These are phyloP conservation scores for Eucalyptus tenuipes DNA, from an alignment of 345 rosid species.

Conservation along the genomic window DNA sequence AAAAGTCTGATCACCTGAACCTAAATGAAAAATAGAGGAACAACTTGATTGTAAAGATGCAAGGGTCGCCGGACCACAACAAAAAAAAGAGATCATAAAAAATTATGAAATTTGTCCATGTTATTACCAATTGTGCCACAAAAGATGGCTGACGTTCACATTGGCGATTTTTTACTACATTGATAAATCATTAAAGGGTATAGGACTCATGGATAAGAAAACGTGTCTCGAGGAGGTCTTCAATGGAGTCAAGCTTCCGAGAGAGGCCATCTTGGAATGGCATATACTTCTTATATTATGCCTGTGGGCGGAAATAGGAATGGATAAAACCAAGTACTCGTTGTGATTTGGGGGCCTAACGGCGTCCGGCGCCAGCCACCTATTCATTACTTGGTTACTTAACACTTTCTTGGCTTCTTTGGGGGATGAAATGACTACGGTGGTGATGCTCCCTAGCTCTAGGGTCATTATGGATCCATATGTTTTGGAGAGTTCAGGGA, in stretches of 20 bases:
- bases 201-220: not conserved
- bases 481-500: not conserved
- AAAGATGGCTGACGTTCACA: accelerated
- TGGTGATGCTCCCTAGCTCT: not conserved
- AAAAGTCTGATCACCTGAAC: not conserved
- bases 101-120: too few relatives aligned
- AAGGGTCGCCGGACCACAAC: not conserved
- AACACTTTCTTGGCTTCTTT: not conserved
- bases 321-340: not conserved
- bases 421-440: not conserved
- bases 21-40: not conserved
- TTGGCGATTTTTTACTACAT: not conserved
- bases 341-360: not conserved
- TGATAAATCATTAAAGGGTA: too few relatives aligned
- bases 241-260: not conserved
- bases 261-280: not conserved
- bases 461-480: not conserved
- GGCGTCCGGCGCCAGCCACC: not conserved
- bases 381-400: not conserved
- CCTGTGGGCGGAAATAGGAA: not conserved
- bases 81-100: too few relatives aligned
- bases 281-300: not conserved
- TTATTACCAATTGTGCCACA: accelerated
- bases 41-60: not conserved
- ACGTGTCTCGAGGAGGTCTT: not conserved